A percentile compares a stretch with the other conserved stretches of the same genome.
phyloP scores from a whole-genome alignment of 2,329 filamentous ascomycete species.

The Claviceps digitariae region DNA sequence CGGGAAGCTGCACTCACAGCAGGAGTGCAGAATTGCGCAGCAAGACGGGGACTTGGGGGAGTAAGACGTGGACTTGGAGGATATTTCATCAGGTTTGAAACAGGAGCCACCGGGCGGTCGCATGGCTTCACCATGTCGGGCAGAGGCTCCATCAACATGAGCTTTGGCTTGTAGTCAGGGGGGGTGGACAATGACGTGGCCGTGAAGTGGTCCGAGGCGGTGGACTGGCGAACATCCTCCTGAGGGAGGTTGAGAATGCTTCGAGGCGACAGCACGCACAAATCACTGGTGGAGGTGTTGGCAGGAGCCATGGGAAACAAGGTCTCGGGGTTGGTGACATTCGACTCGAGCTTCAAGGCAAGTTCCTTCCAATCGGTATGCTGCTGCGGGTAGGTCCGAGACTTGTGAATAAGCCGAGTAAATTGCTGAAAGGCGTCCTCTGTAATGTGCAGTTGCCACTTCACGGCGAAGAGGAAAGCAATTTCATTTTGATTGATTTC shows the following conservation, averaged over 20 bases:
- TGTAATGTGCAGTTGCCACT: constrained; percentile 90
- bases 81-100: constrained; percentile 34
- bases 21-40: constrained; percentile 48
- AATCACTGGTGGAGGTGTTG: constrained; percentile 18
- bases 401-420: constrained; percentile 73
- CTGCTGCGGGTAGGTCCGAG: constrained; percentile 27
- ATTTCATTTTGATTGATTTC: constrained; percentile 98
- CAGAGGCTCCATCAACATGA: constrained; percentile 33
- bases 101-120: constrained; percentile 35
- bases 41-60: constrained; percentile 47
- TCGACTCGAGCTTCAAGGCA: constrained; percentile 41
- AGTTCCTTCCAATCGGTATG: constrained; percentile 44
- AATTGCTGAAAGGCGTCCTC: constrained; percentile 82
- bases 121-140: constrained; percentile 30
- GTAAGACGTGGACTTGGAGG: constrained; percentile 46
- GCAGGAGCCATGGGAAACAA: constrained; percentile 26
- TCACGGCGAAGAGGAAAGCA: constrained; percentile 75
- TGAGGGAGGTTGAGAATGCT: constrained; percentile 31
- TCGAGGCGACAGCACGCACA: constrained; percentile 25
- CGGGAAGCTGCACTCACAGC: constrained; percentile 40
- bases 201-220: constrained; percentile 25
- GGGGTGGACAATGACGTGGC: constrained; percentile 27
- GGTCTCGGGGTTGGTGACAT: constrained; percentile 44
- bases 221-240: constrained; percentile 18
- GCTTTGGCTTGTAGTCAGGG: constrained; percentile 8